phyloP scores from a whole-genome alignment of 2,329 filamentous ascomycete genomes.

The Exophiala dermatitidis region DNA sequence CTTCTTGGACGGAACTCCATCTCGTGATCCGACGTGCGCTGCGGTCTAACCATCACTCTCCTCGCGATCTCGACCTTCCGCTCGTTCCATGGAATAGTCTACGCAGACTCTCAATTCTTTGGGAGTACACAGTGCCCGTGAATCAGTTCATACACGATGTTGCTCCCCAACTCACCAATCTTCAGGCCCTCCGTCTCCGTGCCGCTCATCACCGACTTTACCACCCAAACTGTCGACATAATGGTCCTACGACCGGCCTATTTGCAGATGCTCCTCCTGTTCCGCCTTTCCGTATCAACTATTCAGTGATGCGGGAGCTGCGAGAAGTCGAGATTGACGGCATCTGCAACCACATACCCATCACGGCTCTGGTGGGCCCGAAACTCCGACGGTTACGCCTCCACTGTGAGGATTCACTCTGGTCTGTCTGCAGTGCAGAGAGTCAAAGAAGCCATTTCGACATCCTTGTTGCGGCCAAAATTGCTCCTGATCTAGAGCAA shows the following conservation, averaged over 20 bases:
- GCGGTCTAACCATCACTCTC: neutral
- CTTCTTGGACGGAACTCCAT: slow-evolving; percentile 9
- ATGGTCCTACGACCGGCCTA: neutral
- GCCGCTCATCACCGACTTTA: slow-evolving; percentile 8
- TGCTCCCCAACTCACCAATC: slow-evolving; percentile 9
- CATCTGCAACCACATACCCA: slow-evolving; percentile 24
- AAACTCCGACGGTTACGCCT: slow-evolving; percentile 17
- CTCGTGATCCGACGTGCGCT: slow-evolving; percentile 3
- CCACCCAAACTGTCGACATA: slow-evolving; percentile 12
- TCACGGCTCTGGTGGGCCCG: slow-evolving; percentile 13
- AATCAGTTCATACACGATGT: slow-evolving; percentile 12
- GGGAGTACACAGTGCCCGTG: slow-evolving; percentile 7
- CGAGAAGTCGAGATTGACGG: slow-evolving; percentile 24
- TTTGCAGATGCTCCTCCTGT: slow-evolving; percentile 3
- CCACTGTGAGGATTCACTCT: slow-evolving; percentile 12
- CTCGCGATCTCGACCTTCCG: slow-evolving; percentile 4
- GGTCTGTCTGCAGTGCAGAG: slow-evolving; percentile 13
- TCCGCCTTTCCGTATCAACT: slow-evolving; percentile 16
- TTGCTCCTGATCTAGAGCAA: slow-evolving; percentile 21
- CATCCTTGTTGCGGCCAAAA: slow-evolving; percentile 14
- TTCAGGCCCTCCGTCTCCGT: slow-evolving; percentile 16
- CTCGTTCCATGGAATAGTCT: slow-evolving; percentile 14
- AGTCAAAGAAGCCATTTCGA: slow-evolving; percentile 19
- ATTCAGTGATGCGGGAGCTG: slow-evolving; percentile 11
- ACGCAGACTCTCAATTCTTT: slow-evolving; percentile 11